Conservation (phyloP, 768 basidiomycete genomes). For the Fibroporia radiculosa region DNA sequence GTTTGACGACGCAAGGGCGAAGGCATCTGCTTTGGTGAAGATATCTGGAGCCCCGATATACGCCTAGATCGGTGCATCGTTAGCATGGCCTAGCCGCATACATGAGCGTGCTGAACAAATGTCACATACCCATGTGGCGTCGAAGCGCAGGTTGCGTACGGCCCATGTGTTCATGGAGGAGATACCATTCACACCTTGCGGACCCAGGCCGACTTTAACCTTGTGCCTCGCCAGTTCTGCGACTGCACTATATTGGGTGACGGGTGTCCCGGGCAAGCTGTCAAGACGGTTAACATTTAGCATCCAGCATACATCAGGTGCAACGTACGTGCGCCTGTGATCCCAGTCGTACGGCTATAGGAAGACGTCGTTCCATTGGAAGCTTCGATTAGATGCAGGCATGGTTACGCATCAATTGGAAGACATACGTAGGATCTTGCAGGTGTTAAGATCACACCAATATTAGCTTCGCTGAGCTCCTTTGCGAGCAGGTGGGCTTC, state of each 20-base stretch:
- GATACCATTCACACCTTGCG: conserved; percentile 18
- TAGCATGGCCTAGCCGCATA: too few species aligned
- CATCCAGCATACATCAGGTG: conserved; percentile 5
- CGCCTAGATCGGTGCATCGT: conserved; percentile 15
- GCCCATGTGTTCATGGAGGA: conserved; percentile 17
- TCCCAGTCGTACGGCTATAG: conserved; percentile 53
- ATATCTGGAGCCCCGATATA: conserved; percentile 12
- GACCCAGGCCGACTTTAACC: conserved; percentile 56
- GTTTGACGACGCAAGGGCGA: conserved; percentile 47
- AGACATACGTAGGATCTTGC: conserved; percentile 41
- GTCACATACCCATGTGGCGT: conserved; percentile 38
- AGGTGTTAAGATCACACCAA: conserved; percentile 66
- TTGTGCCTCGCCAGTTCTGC: conserved; percentile 46
- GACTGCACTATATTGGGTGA: conserved; percentile 45
- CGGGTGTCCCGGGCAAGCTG: conserved; percentile 65
- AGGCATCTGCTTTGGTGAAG: conserved; percentile 32
- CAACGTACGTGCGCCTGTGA: conserved; percentile 47
- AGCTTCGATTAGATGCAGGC: background rate
- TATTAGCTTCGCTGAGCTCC: conserved; percentile 49
- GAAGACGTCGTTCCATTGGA: background rate
- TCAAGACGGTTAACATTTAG: background rate
- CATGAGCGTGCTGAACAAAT: background rate
- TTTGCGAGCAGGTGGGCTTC: conserved; percentile 60
- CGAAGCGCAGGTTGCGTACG: conserved; percentile 24
- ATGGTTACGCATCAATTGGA: background rate